A percentile compares a stretch with the other conserved stretches of the same genome.
phyloP scores from a whole-genome alignment of 371 early-diverging fungal species.

The Rhizopus arrhizus region DNA sequence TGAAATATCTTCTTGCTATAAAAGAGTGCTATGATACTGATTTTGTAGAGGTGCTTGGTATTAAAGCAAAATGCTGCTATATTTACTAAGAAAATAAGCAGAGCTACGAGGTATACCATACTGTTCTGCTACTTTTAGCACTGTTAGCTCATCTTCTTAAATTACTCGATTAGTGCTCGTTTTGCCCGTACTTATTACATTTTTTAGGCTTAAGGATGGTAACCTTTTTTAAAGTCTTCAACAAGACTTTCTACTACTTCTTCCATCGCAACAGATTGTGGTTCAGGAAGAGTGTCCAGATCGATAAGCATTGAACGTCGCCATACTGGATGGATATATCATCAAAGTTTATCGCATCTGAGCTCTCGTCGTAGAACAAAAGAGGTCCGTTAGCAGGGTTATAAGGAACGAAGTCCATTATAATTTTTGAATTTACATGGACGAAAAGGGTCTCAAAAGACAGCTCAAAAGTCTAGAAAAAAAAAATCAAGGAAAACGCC shows the following conservation, averaged over 20 bases:
- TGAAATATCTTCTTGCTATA: background rate
- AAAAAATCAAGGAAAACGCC: too few relatives aligned
- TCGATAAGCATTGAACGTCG: slow-evolving; percentile 12
- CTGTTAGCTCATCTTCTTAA: slow-evolving; percentile 13
- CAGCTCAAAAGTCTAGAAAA: slow-evolving; percentile 3
- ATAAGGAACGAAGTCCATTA: slow-evolving; percentile 3
- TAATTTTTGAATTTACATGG: slow-evolving; percentile 6
- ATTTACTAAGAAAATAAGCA: slow-evolving; percentile 8
- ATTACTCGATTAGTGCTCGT: slow-evolving; percentile 15
- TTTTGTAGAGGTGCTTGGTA: slow-evolving; percentile 16
- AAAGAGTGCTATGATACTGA: slow-evolving; percentile 10
- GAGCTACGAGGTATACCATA: slow-evolving; percentile 15
- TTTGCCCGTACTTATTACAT: slow-evolving; percentile 15
- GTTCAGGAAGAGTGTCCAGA: slow-evolving; percentile 12
- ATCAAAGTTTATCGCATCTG: slow-evolving; percentile 6
- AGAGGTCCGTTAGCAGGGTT: background rate
- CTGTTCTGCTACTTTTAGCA: slow-evolving; percentile 17
- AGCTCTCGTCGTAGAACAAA: slow-evolving; percentile 1
- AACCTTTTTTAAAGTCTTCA: slow-evolving; percentile 10
- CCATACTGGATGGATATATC: slow-evolving; percentile 12
- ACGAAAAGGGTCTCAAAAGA: slow-evolving; percentile 1
- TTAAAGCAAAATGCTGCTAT: slow-evolving; percentile 20
- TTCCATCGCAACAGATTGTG: slow-evolving; percentile 12
- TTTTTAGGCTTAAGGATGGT: slow-evolving; percentile 6
- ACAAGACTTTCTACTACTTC: slow-evolving; percentile 17